Evolutionary conservation across 805 yeast genomes (phyloP), one percentile per base, ranked within the genome.

Genomic region (Pichia phayaonensis): DNA sequence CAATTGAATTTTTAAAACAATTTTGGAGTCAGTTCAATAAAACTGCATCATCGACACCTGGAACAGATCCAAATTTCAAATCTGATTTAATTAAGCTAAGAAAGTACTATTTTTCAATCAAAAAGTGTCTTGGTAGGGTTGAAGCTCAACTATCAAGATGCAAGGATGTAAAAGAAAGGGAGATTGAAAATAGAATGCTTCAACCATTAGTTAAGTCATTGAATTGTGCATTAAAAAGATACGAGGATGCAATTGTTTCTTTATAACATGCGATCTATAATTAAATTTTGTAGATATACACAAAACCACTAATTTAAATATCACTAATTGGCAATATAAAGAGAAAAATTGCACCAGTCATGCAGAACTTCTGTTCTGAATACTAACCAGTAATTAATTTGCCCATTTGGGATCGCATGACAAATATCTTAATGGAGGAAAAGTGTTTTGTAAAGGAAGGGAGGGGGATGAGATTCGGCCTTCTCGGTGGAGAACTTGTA

Each of bases 1-100:
- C 90, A 2, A 74, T 83, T 38, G 95, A 86, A 63, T 86, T 86
- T 61, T 65, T 86, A 40, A 77, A 80, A 51, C 95, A 86, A 62
- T 86, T 85, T 62, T 86, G 90, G 85, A 61, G 74, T 1, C 83
- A 80, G 61, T 78, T 78, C 57, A 76, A 75, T 52, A 61, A 62
- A 6, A 60, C 66, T 39, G 57, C 65, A n/a, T 50, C 51, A 16
- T 59, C 68, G 1, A 57, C 67, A 1, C 59, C 62, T 4, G 51
- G 61, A 8, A 59, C 64, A 4, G 66, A 61, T 48, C 60, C 63
- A 5, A 63, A 65, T 46, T 66, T 65, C 49, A 65, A 65, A 50
- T 44, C 51, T 5, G 67, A 67, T 46, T 56, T 66, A 46, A 49
- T 64, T 11, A 64, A 60, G 40, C 44, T 81, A 31, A 71, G 73